Evolutionary conservation across 1,284 basidiomycete genomes (phyloP), one percentile per base, ranked within the genome.

Genomic region (Boletus semigastroideus): DNA sequence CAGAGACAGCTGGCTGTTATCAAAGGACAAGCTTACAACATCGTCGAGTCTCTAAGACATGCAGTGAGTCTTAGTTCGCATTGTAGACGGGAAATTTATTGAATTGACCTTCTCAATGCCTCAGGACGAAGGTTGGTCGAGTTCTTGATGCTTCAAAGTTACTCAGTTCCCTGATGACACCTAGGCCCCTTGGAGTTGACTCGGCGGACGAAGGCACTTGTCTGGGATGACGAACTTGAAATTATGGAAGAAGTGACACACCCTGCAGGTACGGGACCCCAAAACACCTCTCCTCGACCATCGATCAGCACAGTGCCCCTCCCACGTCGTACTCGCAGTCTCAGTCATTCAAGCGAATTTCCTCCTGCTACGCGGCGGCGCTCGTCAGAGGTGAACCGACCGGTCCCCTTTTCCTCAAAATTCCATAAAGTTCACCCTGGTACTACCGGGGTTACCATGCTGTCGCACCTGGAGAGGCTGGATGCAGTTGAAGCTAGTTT

Each of bases 11-110:
- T 96, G 59, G 87, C 90, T 34, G 89, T 96, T 8, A 84, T 96
- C 58, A 94, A 94, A 69, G 94, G 93, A 4, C 94, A 97, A 67
- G 93, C 90, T 5, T 92, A 86, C 80, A 94, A 94, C 60, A 85
- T 96, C 31, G 80, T 95, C 2, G 87, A 94, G 65, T 90, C 87
- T 9, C 72, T 97, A 42, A 84, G 80, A 59, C 85, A 89, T 62
- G 65, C 74, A 14, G 89, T 91, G 59, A 72, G 68, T 53, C 19
- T 8, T 31, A 25, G 17, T 39, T 55, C n/a, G 19, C 20, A 44
- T 46, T 6, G 16, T 14, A 27, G 12, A 19, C 12, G 19, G 27
- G 37, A 41, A 28, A 39, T 16, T 6, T 28, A 31, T 36, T 57
- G 41, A 61, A 2, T 27, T 30, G 42, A 40, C 28, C 12, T 37